Evolutionary conservation across 345 rosid genomes (phyloP).

Genomic region (Salix suchowensis): DNA sequence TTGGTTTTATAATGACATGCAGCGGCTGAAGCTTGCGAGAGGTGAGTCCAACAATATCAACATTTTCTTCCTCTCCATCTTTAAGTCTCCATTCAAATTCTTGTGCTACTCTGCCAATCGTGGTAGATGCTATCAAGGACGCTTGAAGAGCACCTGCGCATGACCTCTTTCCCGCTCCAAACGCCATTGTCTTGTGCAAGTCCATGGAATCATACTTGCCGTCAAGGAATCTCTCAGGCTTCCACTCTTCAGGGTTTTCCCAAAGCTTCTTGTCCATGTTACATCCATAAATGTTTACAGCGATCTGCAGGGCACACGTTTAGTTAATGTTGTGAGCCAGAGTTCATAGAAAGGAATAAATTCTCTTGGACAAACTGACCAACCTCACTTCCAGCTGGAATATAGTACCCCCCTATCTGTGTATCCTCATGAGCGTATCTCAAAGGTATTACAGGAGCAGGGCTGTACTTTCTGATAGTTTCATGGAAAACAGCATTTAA

Average conservation of each 20-base stretch:
- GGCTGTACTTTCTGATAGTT: slow-evolving; percentile 76
- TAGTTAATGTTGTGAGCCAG: no score
- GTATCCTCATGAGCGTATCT: slow-evolving; percentile 77
- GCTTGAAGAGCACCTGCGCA: slow-evolving; percentile 87
- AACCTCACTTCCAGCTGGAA: slow-evolving; percentile 80
- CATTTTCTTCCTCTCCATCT: slow-evolving; percentile 62
- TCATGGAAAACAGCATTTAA: slow-evolving; percentile 71
- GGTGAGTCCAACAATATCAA: slow-evolving; percentile 58
- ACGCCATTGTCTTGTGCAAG: slow-evolving; percentile 83
- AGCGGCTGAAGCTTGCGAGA: slow-evolving; percentile 76
- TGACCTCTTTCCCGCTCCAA: slow-evolving; percentile 74
- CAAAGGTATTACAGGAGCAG: slow-evolving; percentile 63
- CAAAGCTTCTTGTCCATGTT: slow-evolving; percentile 78
- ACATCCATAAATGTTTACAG: slow-evolving; percentile 79
- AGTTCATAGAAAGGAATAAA: background rate
- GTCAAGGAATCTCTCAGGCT: slow-evolving; percentile 68
- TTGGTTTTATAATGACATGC: slow-evolving; percentile 49
- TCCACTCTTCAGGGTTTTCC: slow-evolving; percentile 68
- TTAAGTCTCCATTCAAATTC: slow-evolving; percentile 69
- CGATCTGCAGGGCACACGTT: slow-evolving; percentile 48
- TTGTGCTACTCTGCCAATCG: slow-evolving; percentile 71
- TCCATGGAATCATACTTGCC: slow-evolving; percentile 47
- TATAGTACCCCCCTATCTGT: slow-evolving; percentile 57
- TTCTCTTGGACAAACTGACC: background rate
- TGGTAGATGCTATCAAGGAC: slow-evolving; percentile 41